Evolutionary conservation across 768 basidiomycete genomes (phyloP).

Genomic region (Amanita inopinata): DNA sequence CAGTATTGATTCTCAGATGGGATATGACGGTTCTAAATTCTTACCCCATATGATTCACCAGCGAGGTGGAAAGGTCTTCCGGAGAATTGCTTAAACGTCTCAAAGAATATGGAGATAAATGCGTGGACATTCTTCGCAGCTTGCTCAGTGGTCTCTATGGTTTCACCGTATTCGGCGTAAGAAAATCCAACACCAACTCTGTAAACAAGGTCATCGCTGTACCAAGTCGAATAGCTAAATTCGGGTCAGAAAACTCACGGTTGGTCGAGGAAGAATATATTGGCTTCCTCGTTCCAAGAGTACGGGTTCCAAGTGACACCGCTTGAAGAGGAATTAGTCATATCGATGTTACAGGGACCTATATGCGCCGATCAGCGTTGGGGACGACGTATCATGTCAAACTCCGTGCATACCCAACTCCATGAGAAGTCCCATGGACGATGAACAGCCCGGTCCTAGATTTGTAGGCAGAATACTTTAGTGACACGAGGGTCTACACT

Average conservation of each 20-base stretch:
- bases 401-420: slow-evolving; percentile 47
- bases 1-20: not conserved
- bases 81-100: slow-evolving; percentile 64
- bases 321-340: slow-evolving; percentile 41
- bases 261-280: slow-evolving; percentile 67
- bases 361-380: not conserved
- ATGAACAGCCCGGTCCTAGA: slow-evolving; percentile 42
- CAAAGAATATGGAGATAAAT: slow-evolving; percentile 72
- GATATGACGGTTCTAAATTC: not conserved
- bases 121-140: slow-evolving; percentile 69
- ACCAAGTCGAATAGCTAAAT: not conserved
- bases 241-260: slow-evolving; percentile 23
- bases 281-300: slow-evolving; percentile 57
- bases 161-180: slow-evolving; percentile 61
- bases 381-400: not conserved
- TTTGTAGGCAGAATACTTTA: too few species aligned
- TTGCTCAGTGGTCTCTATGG: slow-evolving; percentile 67
- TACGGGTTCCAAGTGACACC: slow-evolving; percentile 56
- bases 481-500: too few species aligned
- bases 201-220: not conserved
- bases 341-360: slow-evolving; percentile 44
- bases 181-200: slow-evolving; percentile 67
- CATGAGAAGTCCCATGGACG: slow-evolving; percentile 58
- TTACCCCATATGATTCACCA: slow-evolving; percentile 72
- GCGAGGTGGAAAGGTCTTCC: slow-evolving; percentile 63